These are phyloP conservation scores for Phytopythium chamaehyphon DNA, from an alignment of 352 stramenopile species.

Conservation along the genomic window DNA sequence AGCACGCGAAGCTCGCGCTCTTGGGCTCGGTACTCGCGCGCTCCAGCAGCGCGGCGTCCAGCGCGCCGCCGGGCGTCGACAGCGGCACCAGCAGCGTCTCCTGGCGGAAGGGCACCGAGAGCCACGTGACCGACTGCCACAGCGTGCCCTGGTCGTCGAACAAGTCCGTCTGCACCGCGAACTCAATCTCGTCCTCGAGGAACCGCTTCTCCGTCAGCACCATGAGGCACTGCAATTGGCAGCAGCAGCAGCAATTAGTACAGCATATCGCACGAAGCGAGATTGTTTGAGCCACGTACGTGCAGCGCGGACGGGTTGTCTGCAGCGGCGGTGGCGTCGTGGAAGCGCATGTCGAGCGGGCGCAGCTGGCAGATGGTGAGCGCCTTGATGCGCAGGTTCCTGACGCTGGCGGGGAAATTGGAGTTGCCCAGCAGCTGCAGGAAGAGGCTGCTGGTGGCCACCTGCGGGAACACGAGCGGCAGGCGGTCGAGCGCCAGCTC, in stretches of 20 bases:
- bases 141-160: conserved; percentile 67
- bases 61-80: conserved; percentile 26
- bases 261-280: background rate
- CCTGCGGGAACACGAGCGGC: conserved; percentile 74
- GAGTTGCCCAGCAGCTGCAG: conserved; percentile 81
- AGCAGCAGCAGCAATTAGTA: background rate
- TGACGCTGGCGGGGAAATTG: conserved; percentile 63
- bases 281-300: conserved; percentile 18
- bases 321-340: conserved; percentile 23
- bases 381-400: conserved; percentile 49
- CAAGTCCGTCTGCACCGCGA: conserved; percentile 70
- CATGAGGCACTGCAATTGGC: conserved; percentile 53
- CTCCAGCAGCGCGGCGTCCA: conserved; percentile 30
- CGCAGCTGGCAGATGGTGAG: conserved; percentile 75
- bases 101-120: conserved; percentile 63
- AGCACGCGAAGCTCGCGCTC: conserved; percentile 32
- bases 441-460: conserved; percentile 56
- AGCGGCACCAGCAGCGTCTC: conserved; percentile 51
- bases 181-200: conserved; percentile 64
- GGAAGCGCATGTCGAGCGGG: conserved; percentile 67
- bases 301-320: conserved; percentile 26
- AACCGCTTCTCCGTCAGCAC: conserved; percentile 73
- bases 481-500: conserved; percentile 64
- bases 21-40: conserved; percentile 14
- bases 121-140: conserved; percentile 69